Conservation (phyloP, 192 early-diverging fungal species). For the Backusella circina region DNA sequence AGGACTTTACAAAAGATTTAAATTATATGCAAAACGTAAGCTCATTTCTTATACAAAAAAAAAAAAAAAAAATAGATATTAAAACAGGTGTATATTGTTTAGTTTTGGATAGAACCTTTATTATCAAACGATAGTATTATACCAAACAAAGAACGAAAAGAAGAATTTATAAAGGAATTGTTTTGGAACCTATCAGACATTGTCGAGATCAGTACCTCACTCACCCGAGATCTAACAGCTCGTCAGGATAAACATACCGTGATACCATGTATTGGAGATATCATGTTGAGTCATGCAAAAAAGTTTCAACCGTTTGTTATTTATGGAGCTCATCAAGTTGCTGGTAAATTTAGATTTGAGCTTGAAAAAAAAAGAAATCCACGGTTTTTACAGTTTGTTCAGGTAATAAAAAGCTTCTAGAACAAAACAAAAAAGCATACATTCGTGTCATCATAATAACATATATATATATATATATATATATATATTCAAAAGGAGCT, state of each 20-base stretch:
- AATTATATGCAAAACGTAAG: conserved; percentile 69
- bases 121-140: conserved; percentile 60
- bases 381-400: conserved; percentile 72
- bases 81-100: neutral
- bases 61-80: neutral
- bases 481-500: conserved; percentile 36
- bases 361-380: conserved; percentile 70
- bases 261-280: conserved; percentile 81
- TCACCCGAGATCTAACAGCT: conserved; percentile 57
- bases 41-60: neutral
- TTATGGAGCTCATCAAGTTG: conserved; percentile 84
- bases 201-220: conserved; percentile 55
- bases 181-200: conserved; percentile 75
- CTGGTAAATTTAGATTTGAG: conserved; percentile 78
- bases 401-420: conserved; percentile 23
- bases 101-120: conserved; percentile 66
- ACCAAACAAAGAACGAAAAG: conserved; percentile 50
- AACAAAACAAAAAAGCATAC: conserved; percentile 2
- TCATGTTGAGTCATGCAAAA: conserved; percentile 68
- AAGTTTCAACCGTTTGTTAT: conserved; percentile 77
- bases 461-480: too few species aligned
- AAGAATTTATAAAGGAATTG: conserved; percentile 75
- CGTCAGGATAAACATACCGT: conserved; percentile 66
- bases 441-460: conserved; percentile 42
- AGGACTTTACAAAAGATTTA: conserved; percentile 86